Conservation (phyloP, 2,329 filamentous ascomycete species). For the Diaporthe vaccinii region DNA sequence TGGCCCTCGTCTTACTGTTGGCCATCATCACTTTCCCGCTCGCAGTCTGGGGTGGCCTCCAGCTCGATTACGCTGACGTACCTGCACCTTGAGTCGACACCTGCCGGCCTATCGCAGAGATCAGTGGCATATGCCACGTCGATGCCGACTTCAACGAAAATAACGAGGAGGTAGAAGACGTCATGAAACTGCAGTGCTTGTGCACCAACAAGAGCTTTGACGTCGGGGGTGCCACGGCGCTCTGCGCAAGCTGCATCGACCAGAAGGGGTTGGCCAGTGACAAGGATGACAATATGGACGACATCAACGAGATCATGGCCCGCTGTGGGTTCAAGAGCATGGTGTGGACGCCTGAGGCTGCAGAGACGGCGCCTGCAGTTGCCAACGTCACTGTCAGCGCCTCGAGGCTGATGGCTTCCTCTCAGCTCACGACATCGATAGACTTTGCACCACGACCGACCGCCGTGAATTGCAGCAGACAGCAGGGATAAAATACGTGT, state of each 20-base stretch:
- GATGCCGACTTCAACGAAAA: conserved; percentile 24
- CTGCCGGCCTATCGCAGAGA: conserved; percentile 9
- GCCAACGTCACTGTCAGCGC: neutral
- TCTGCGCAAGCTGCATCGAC: conserved; percentile 21
- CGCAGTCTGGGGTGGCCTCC: conserved; percentile 1
- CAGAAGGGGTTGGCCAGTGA: conserved; percentile 26
- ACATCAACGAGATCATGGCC: conserved; percentile 19
- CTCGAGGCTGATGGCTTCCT: neutral
- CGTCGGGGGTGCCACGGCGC: conserved; percentile 1
- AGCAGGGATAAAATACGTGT: neutral
- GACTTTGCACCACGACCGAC: conserved; percentile 5
- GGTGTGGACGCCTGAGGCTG: neutral
- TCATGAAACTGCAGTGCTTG: conserved; percentile 26
- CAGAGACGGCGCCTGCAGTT: neutral
- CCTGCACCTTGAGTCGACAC: conserved; percentile 3
- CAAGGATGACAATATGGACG: conserved; percentile 16
- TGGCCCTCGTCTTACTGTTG: neutral
- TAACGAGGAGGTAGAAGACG: conserved; percentile 2
- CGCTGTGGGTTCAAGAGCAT: neutral
- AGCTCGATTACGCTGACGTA: conserved; percentile 23
- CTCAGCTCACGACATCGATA: conserved; percentile 5
- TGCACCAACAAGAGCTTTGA: conserved; percentile 18
- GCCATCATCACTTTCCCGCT: neutral
- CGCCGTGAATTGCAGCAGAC: neutral
- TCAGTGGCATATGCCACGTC: conserved; percentile 32